A percentile compares a stretch with the other conserved stretches of the same genome.
phyloP scores from a whole-genome alignment of 495 filamentous ascomycete genomes.

The Lepidopterella palustris region DNA sequence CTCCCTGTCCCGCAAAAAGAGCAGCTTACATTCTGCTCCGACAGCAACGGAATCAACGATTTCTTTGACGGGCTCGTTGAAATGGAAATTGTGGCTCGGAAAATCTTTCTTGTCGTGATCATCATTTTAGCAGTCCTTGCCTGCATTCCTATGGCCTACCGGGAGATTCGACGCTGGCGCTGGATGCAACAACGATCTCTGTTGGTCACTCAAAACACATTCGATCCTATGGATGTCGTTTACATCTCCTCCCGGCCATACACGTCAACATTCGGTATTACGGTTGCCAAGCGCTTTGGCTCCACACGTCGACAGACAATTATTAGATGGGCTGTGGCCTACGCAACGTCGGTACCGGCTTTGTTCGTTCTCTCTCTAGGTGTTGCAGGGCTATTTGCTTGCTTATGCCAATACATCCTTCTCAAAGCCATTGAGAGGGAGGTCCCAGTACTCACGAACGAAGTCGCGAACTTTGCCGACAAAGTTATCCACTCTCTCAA shows the following conservation, averaged over 20 bases:
- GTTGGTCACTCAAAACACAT: conserved; percentile 56
- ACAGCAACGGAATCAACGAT: conserved; percentile 72
- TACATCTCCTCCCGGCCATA: conserved; percentile 79
- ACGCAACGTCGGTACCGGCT: conserved; percentile 75
- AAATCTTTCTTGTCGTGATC: conserved; percentile 67
- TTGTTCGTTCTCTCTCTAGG: conserved; percentile 83
- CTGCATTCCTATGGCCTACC: conserved; percentile 68
- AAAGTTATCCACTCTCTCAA: conserved; percentile 67
- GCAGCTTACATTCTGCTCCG: conserved; percentile 76
- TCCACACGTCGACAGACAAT: conserved; percentile 62
- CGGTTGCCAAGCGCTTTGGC: conserved; percentile 60
- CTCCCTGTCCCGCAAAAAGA: conserved; percentile 80
- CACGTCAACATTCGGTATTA: conserved; percentile 64
- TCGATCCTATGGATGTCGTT: conserved; percentile 81
- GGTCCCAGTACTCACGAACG: conserved; percentile 63
- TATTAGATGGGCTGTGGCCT: conserved; percentile 78
- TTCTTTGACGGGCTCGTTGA: conserved; percentile 72
- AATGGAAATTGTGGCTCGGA: conserved; percentile 55
- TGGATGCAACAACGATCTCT: conserved; percentile 61
- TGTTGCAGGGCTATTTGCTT: conserved; percentile 75
- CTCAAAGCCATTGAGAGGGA: conserved; percentile 66
- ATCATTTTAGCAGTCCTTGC: conserved; percentile 61
- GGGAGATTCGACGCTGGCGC: conserved; percentile 74
- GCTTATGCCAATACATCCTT: conserved; percentile 77
- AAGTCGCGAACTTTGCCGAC: conserved; percentile 77